Conservation (phyloP, 1,284 basidiomycete genomes). For the Cryptococcus sp. region DNA sequence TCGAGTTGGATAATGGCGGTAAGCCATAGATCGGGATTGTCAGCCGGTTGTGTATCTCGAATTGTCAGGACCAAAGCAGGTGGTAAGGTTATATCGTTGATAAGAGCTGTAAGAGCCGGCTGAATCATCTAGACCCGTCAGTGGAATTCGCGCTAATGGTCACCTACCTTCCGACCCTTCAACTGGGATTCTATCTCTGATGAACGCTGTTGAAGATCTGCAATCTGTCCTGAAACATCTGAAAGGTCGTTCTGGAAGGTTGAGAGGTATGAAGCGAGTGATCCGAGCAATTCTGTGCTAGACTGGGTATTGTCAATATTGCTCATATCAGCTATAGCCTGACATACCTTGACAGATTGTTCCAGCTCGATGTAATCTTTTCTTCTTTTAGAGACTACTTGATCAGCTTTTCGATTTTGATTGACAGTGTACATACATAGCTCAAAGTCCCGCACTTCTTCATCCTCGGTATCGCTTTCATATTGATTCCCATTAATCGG, state of each 20-base stretch:
- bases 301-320: constrained; percentile 19
- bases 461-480: constrained; percentile 10
- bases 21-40: constrained; percentile 68
- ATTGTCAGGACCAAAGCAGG: constrained; percentile 73
- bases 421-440: constrained; percentile 9
- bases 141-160: not conserved
- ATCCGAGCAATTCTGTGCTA: constrained; percentile 62
- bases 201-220: constrained; percentile 82
- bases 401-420: constrained; percentile 4
- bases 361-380: constrained; percentile 39
- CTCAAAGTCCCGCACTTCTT: constrained; percentile 7
- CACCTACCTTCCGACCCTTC: constrained; percentile 69
- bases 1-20: constrained; percentile 74
- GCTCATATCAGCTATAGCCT: not conserved
- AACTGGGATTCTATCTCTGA: constrained; percentile 82
- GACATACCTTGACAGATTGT: constrained; percentile 32
- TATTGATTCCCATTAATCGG: not conserved
- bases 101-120: constrained; percentile 72
- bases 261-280: constrained; percentile 82
- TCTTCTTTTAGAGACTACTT: constrained; percentile 27
- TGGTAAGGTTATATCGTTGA: constrained; percentile 75
- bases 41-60: constrained; percentile 71
- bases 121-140: constrained; percentile 66
- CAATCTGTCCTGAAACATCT: constrained; percentile 90
- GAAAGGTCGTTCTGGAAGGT: constrained; percentile 93